Percentiles rank a stretch among this genome's conserved stretches.
Conservation (phyloP, 768 basidiomycete species). For the Lactarius tabidus region DNA sequence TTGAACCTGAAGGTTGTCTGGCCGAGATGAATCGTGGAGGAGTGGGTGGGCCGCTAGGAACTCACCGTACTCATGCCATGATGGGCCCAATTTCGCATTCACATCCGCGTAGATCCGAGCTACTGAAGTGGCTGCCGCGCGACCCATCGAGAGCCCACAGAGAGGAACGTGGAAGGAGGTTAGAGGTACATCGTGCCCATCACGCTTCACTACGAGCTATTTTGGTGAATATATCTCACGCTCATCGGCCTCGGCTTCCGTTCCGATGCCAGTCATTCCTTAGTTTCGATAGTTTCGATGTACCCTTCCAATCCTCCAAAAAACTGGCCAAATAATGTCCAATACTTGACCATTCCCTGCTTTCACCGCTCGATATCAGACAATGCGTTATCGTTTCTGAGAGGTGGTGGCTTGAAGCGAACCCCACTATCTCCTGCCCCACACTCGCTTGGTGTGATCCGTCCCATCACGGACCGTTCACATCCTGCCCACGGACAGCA, state of each 20-base stretch:
- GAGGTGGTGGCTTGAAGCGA: constrained; percentile 1
- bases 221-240: constrained; percentile 15
- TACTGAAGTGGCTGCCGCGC: constrained; percentile 71
- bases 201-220: neutral
- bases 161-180: constrained; percentile 15
- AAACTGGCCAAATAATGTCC: constrained; percentile 52
- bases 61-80: constrained; percentile 96
- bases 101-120: constrained; percentile 87
- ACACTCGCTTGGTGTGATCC: constrained; percentile 49
- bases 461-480: constrained; percentile 44
- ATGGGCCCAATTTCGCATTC: constrained; percentile 79
- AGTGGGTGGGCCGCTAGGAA: constrained; percentile 14
- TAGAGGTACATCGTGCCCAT: constrained; percentile 8
- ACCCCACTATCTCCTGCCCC: constrained; percentile 13
- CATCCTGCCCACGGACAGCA: constrained; percentile 72
- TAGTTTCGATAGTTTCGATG: neutral
- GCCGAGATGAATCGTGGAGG: constrained; percentile 19
- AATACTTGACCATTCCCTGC: constrained; percentile 47
- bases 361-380: constrained; percentile 58
- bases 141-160: constrained; percentile 48
- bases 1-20: constrained; percentile 94
- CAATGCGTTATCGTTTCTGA: constrained; percentile 33
- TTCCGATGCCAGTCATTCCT: neutral
- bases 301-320: constrained; percentile 27
- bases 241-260: neutral